Evolutionary conservation across 2,329 filamentous ascomycete genomes (phyloP).

Genomic region (Pestalotiopsis fici): DNA sequence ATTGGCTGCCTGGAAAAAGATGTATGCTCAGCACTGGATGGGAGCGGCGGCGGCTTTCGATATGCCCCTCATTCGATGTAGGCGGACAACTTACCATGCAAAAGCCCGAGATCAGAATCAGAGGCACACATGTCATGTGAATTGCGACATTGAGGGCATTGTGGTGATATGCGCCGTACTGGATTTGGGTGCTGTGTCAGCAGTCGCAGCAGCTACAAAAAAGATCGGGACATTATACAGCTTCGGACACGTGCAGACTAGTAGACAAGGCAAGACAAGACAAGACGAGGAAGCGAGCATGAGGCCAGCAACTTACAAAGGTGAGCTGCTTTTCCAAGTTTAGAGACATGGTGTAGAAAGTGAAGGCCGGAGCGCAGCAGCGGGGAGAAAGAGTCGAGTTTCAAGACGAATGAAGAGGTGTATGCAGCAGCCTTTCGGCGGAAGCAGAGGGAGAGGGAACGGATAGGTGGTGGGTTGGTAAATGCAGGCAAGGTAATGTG

Average conservation of each 20-base stretch:
- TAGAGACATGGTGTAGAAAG: slow-evolving; percentile 56
- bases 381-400: neutral
- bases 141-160: slow-evolving; percentile 76
- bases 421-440: neutral
- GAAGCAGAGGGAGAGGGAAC: neutral
- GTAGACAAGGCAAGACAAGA: neutral
- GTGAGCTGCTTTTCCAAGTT: slow-evolving; percentile 80
- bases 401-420: neutral
- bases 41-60: neutral
- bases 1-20: slow-evolving; percentile 54
- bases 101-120: slow-evolving; percentile 72
- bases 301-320: slow-evolving; percentile 63
- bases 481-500: neutral
- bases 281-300: too few relatives aligned
- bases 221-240: neutral
- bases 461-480: neutral
- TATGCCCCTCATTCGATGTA: neutral
- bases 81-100: slow-evolving; percentile 60
- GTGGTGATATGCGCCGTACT: slow-evolving; percentile 87
- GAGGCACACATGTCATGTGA: slow-evolving; percentile 77
- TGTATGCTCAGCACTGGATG: slow-evolving; percentile 18
- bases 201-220: slow-evolving; percentile 5
- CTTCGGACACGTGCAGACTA: neutral
- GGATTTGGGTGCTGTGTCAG: slow-evolving; percentile 11
- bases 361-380: neutral